Evolutionary conservation across 129 eudicot species (phyloP), one percentile per base, ranked within the genome.

Genomic region (Smallanthus sonchifolius): DNA sequence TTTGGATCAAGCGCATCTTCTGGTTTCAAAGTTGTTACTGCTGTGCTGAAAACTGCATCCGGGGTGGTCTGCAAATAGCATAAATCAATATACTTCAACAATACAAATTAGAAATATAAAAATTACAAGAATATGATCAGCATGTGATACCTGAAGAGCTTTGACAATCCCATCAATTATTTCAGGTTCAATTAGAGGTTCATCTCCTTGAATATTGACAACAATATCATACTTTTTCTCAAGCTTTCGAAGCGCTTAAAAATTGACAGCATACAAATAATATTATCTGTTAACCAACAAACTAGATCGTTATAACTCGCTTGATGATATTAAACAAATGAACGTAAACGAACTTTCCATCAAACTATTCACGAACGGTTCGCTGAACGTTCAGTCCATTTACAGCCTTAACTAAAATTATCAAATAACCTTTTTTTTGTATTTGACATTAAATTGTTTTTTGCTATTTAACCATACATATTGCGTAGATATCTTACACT

Each of bases 191-290:
- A 95, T 95, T 13, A 95, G 96, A 38, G 99, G 99, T 70, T 95
- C 99, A 79, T 95, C 99, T 44, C 99, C 99, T 75, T 95, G 99
- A 80, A 95, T 91, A 75, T 95, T 95, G 76, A 95, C 96, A 64
- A 91, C 97, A 64, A 95, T 79, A 48, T 95, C 99, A 67, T 91
- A 95, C 76, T 88, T 79, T 62, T 91, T 87, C 24, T 74, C 83
- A 56, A 91, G 96, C 67, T 88, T 95, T 77, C 82, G 87, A 71
- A 91, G 96, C 54, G 97, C 96, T 87, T 94, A 45, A 3, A 61
- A 51, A 48, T 48, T 56, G 28, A n/a, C 55, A 7, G 34, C 38
- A 74, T 10, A 24, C 67, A 44, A 3, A 69, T 19, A 10, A 38
- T 4, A 40, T 19, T 52, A 67, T 56, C 56, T 2, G 38, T 11